Conservation (phyloP, 2,329 filamentous ascomycete genomes). For the Aureobasidium namibiae region DNA sequence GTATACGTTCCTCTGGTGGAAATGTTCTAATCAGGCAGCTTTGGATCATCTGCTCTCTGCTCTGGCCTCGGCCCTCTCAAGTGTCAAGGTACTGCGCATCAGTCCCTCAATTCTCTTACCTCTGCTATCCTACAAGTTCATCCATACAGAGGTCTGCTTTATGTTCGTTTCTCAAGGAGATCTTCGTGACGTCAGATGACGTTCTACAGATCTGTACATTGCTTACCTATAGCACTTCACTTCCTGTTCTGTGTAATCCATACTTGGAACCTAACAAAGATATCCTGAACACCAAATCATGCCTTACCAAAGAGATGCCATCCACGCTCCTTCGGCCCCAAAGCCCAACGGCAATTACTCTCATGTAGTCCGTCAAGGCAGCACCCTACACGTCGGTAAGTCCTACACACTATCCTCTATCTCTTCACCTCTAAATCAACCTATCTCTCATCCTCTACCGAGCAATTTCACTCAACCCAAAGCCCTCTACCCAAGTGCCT, state of each 20-base stretch:
- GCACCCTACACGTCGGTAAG: slow-evolving; percentile 15
- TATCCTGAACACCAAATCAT: neutral
- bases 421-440: neutral
- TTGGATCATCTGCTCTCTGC: too few species aligned
- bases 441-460: too few species aligned
- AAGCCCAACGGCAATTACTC: slow-evolving; percentile 19
- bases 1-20: too few species aligned
- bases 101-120: neutral
- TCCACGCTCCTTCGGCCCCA: slow-evolving; percentile 14
- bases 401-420: neutral
- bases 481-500: too few species aligned
- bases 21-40: too few species aligned
- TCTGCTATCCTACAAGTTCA: neutral
- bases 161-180: neutral
- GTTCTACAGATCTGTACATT: neutral
- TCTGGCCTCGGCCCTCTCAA: too few species aligned
- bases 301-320: slow-evolving; percentile 10
- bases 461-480: too few species aligned
- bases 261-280: too few species aligned
- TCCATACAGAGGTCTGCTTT: neutral
- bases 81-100: too few species aligned
- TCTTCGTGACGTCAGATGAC: neutral
- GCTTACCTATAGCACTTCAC: too few species aligned
- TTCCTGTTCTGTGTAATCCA: too few species aligned
- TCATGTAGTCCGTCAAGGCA: slow-evolving; percentile 15